Percentiles rank a stretch among this genome's conserved stretches.
These are phyloP conservation scores for Royoungia palumana DNA, from an alignment of 768 basidiomycete species.

Conservation along the genomic window DNA sequence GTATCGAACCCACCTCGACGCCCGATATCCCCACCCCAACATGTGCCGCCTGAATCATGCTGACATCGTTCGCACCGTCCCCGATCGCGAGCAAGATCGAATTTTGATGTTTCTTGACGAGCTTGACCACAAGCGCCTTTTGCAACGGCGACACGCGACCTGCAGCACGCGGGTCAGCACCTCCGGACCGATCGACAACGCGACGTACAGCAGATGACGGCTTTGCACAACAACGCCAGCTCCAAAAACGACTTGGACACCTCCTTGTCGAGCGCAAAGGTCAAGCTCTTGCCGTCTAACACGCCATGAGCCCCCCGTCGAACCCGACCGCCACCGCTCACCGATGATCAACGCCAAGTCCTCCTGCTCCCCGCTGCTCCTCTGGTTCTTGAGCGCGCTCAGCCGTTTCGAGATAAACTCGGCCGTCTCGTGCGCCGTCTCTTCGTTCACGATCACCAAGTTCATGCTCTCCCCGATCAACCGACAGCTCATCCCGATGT, in stretches of 20 bases:
- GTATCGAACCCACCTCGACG: constrained; percentile 64
- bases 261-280: constrained; percentile 91
- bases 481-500: constrained; percentile 96
- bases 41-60: constrained; percentile 99
- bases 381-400: constrained; percentile 89
- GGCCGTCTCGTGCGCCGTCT: constrained; percentile 72
- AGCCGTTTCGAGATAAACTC: constrained; percentile 88
- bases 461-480: constrained; percentile 99
- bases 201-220: constrained; percentile 89
- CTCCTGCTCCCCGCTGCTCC: constrained; percentile 87
- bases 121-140: constrained; percentile 45
- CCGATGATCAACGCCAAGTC: constrained; percentile 95
- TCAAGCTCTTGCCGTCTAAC: constrained; percentile 90
- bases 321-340: constrained; percentile 31
- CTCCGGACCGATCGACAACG: neutral
- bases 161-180: constrained; percentile 22
- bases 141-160: constrained; percentile 97
- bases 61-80: constrained; percentile 97
- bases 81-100: constrained; percentile 95
- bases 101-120: constrained; percentile 92
- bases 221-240: constrained; percentile 96
- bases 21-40: constrained; percentile 98
- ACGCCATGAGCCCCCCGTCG: neutral
- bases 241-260: constrained; percentile 88
- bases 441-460: constrained; percentile 94